Evolutionary conservation across 495 filamentous ascomycete species (phyloP).

Genomic region (Penicillium macrosclerotiorum): DNA sequence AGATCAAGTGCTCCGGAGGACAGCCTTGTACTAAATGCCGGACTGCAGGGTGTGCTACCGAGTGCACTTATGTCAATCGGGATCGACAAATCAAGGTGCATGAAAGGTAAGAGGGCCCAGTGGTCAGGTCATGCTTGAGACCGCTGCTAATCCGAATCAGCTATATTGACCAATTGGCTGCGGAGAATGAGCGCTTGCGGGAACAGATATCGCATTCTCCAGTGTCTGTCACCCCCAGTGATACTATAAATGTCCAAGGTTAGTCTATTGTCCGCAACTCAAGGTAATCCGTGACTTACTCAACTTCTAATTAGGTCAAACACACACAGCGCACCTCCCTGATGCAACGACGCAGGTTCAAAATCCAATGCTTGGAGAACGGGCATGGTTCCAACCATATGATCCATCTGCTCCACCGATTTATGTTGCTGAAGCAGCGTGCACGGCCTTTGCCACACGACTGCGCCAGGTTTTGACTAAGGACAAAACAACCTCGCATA

Average conservation of each 20-base stretch:
- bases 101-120: constrained; percentile 28
- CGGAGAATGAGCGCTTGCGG: too few species aligned
- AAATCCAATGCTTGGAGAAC: constrained; percentile 31
- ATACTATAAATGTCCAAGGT: too few species aligned
- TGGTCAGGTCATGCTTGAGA: too few species aligned
- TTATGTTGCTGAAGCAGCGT: constrained; percentile 34
- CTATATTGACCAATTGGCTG: too few species aligned
- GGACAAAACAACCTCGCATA: constrained; percentile 18
- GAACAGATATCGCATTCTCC: too few species aligned
- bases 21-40: constrained; percentile 33
- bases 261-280: too few species aligned
- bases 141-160: too few species aligned
- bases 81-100: constrained; percentile 36
- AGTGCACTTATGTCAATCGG: constrained; percentile 33
- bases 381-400: constrained; percentile 35
- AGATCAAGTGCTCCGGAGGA: constrained; percentile 39
- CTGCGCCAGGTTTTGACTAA: constrained; percentile 30
- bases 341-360: constrained; percentile 18
- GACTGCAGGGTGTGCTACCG: constrained; percentile 18
- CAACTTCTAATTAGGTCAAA: too few species aligned
- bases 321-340: not conserved
- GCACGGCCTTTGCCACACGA: constrained; percentile 33
- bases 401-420: constrained; percentile 29
- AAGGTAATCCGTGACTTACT: too few species aligned
- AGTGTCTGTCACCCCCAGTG: too few species aligned